phyloP scores from a whole-genome alignment of 2,329 filamentous ascomycete species.

The Aspergillus niger region DNA sequence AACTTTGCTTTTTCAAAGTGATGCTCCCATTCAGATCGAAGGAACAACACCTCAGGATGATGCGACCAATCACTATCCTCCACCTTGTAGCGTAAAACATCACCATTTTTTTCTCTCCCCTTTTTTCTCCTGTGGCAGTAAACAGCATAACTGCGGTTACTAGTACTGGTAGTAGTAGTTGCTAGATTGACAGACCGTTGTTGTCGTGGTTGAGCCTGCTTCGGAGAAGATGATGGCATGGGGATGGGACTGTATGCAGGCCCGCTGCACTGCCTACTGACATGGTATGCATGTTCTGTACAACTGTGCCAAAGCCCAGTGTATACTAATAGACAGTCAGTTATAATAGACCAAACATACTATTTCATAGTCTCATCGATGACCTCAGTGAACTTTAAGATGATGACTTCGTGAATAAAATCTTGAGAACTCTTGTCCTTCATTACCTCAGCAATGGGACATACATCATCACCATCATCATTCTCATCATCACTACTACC shows the following conservation, averaged over 20 bases:
- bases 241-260: neutral
- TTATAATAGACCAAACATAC: too few species aligned
- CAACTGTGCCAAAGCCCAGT: neutral
- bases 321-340: neutral
- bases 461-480: neutral
- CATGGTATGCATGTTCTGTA: neutral
- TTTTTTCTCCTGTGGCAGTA: neutral
- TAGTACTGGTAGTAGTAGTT: neutral
- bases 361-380: neutral
- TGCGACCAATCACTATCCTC: conserved; percentile 3
- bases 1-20: conserved; percentile 6
- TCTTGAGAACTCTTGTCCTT: too few species aligned
- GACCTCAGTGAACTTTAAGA: neutral
- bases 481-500: neutral
- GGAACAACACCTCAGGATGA: conserved; percentile 1
- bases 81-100: neutral
- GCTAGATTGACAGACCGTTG: neutral
- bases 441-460: too few species aligned
- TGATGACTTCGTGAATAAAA: too few species aligned
- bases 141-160: neutral
- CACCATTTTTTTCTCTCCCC: neutral
- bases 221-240: neutral
- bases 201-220: neutral
- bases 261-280: neutral
- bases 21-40: conserved; percentile 7